Evolutionary conservation across 1,284 basidiomycete species (phyloP).

Genomic region (Microbotryomycetes sp.): DNA sequence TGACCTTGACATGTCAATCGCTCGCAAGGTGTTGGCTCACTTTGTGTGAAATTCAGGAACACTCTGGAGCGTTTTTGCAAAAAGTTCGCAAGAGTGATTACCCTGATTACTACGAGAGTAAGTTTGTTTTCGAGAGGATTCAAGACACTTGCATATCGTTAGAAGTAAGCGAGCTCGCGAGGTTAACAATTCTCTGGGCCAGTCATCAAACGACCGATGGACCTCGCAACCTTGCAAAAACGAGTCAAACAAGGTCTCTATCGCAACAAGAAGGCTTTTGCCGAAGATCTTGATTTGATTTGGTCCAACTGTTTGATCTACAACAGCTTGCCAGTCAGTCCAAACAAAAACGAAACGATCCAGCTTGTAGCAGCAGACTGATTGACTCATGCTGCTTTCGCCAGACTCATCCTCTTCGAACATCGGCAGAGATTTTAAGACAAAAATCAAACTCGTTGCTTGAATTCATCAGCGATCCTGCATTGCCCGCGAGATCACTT

Average conservation of each 20-base stretch:
- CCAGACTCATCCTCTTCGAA: conserved; percentile 69
- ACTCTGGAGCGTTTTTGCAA: conserved; percentile 67
- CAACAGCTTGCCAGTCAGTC: conserved; percentile 76
- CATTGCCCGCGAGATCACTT: conserved; percentile 16
- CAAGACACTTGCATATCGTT: neutral
- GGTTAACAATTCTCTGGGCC: conserved; percentile 52
- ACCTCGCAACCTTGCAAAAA: conserved; percentile 75
- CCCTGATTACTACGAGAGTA: conserved; percentile 87
- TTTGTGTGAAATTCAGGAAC: conserved; percentile 51
- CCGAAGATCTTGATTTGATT: conserved; percentile 87
- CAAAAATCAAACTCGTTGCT: conserved; percentile 75
- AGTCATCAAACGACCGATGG: conserved; percentile 85
- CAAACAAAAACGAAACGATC: too few species aligned
- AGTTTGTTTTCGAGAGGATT: conserved; percentile 40
- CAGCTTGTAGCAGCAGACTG: too few species aligned
- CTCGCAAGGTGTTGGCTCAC: conserved; percentile 13
- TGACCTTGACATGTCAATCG: conserved; percentile 9
- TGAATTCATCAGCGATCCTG: conserved; percentile 75
- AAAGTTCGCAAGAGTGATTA: conserved; percentile 74
- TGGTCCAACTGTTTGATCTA: conserved; percentile 94
- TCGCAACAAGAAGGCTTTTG: conserved; percentile 86
- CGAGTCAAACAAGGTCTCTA: conserved; percentile 76
- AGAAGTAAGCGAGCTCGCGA: conserved; percentile 4
- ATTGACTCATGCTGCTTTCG: neutral
- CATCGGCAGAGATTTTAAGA: conserved; percentile 66